Base-by-base conservation (phyloP, 768 basidiomycete species). In the Boletus huronensis region DNA sequence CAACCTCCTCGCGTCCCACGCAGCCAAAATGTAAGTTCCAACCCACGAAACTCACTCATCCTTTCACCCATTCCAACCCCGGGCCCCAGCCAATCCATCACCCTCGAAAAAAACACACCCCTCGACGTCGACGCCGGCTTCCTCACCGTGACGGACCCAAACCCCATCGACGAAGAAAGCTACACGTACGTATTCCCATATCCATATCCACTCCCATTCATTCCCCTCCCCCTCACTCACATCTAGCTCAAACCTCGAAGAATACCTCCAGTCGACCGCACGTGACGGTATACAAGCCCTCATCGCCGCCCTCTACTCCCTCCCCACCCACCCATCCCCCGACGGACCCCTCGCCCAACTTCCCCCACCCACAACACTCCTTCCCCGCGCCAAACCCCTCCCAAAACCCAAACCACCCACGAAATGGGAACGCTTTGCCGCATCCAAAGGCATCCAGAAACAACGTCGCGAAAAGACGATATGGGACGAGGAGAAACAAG, bases 341-440 rank as follows among this genome's bases (percentile, higher is more conserved):
- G 88, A 92, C 56, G 95, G 95, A 1, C 92, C 92, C 0, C 77
- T 93, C 46, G 91, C 88, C 1, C 78, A 83, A 52, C 87, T 97
- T 3, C 95, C 96, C 0, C 65, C 82, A 1, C 88, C 91, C 3
- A 82, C 78, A 2, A 90, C 88, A 26, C 75, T 77, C 44, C 81
- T 98, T 1, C 97, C 97, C 0, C 83, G 97, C 23, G 81, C 93
- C 29, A 98, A 99, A 69, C 92, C 90, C 0, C 77, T 98, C 3
- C 97, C 95, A 0, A 95, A 93, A 64, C 88, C 90, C 3, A 97
- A 96, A 72, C 87, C 88, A 9, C 84, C 80, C 32, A 98, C 96
- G 7, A 98, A 97, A 72, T 99, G 97, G 97, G 92, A 98, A 75
- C 79, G 82, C 52, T 99, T 98, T 65, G 96, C 96, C 5, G 84